Base-by-base conservation (phyloP, 108 stramenopile genomes). In the Phaeodactylum tricornutum region DNA sequence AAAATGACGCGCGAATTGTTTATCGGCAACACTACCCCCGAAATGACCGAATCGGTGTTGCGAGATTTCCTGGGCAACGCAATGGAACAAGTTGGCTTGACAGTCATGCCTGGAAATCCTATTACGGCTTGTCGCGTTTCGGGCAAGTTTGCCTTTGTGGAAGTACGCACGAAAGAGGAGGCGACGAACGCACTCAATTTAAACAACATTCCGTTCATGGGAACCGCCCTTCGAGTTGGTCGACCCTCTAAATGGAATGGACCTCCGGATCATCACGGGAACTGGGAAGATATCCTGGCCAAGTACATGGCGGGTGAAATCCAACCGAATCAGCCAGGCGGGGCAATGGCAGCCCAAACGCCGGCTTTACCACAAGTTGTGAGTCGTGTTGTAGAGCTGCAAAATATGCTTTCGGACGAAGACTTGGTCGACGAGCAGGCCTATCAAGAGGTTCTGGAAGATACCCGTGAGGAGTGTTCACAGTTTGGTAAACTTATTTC, bases 251-350 rank as follows among this genome's bases (percentile, higher is more conserved):
- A 94, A 52, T 96, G 90, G 67, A 80, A 69, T 17, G 92, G 95
- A 7, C 77, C 82, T 5, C 62, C 75, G 14, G 92, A 85, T 40
- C 72, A 74, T 28, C 89, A 91, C 59, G 81, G 84, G 20, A 93
- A 92, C 62, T 96, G 95, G 95, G 87, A 92, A 41, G 95, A 96
- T 48, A 85, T 96, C 38, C 55, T 96, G 32, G 92, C 92, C 35
- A 84, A 86, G 63, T 84, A 84, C 74, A 84, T 89, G 83, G 69
- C 74, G 2, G 87, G 87, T 0, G 87, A 89, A 46, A 42, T 89
- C 19, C 64, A 67, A 32, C 17, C 5, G 61, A 55, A 25, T 47
- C 52, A n/a, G 44, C 66, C 0, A 36, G 25, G 46, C 24, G 40
- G 25, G 64, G 61, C 20, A 41, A 67, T 29, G 20, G 43, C 47